These are phyloP conservation scores for Pestalotiopsis fici DNA, from an alignment of 2,329 filamentous ascomycete species.

Conservation along the genomic window DNA sequence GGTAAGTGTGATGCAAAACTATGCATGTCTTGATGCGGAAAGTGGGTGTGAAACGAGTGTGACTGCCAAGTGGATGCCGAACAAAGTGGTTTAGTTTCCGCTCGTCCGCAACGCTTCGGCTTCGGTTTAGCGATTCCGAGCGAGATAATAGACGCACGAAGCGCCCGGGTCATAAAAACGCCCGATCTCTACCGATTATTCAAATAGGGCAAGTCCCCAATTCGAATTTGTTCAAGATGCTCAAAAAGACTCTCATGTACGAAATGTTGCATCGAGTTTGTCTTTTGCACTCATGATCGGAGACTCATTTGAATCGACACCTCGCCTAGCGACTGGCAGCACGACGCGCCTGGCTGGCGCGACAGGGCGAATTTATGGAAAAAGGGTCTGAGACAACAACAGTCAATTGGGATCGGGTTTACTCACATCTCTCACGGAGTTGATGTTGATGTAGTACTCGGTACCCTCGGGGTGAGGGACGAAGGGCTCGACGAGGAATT, in stretches of 20 bases:
- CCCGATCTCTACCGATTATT: slow-evolving; percentile 12
- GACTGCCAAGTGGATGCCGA: slow-evolving; percentile 19
- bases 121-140: slow-evolving; percentile 10
- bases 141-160: slow-evolving; percentile 9
- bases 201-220: not conserved
- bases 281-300: not conserved
- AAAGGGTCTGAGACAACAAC: slow-evolving; percentile 12
- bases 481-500: slow-evolving; percentile 98
- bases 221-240: not conserved
- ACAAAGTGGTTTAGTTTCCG: slow-evolving; percentile 44
- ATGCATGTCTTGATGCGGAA: slow-evolving; percentile 17
- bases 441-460: slow-evolving; percentile 99
- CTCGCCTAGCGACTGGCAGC: not conserved
- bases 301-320: not conserved
- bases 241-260: not conserved
- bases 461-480: slow-evolving; percentile 93
- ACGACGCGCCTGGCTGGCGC: not conserved
- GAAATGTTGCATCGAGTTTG: not conserved
- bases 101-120: slow-evolving; percentile 36
- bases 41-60: slow-evolving; percentile 21
- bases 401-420: not conserved
- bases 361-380: not conserved
- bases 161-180: slow-evolving; percentile 15
- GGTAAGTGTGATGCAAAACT: slow-evolving; percentile 3
- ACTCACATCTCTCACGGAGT: slow-evolving; percentile 98